Evolutionary conservation across 768 basidiomycete genomes (phyloP).

Genomic region (Collybia sordida): DNA sequence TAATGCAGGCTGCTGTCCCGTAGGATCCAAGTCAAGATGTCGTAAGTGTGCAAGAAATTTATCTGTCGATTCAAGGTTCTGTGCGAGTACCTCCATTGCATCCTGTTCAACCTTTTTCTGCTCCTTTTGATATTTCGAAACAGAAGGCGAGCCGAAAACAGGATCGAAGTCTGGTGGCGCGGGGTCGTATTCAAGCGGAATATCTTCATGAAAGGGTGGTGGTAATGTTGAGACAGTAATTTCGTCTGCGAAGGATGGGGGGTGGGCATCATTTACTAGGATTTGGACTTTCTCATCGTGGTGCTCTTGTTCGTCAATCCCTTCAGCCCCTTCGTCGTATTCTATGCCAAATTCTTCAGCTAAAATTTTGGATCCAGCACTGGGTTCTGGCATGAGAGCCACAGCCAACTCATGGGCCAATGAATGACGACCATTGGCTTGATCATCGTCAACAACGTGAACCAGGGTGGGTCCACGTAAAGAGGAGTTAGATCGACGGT

Average conservation of each 20-base stretch:
- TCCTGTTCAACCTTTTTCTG: constrained; percentile 42
- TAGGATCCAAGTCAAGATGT: constrained; percentile 56
- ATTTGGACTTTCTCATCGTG: constrained; percentile 30
- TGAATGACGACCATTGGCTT: constrained; percentile 55
- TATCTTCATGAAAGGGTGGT: constrained; percentile 25
- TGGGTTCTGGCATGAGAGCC: constrained; percentile 87
- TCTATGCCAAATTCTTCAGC: constrained; percentile 91
- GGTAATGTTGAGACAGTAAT: constrained; percentile 27
- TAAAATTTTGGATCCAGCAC: constrained; percentile 69
- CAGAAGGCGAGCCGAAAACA: constrained; percentile 37
- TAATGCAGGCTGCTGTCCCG: constrained; percentile 43
- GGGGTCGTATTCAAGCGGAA: constrained; percentile 26
- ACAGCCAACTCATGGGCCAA: constrained; percentile 87
- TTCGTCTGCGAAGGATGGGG: constrained; percentile 45
- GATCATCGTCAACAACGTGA: constrained; percentile 39
- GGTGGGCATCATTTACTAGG: constrained; percentile 26
- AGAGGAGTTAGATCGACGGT: constrained; percentile 51
- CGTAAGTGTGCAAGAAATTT: constrained; percentile 74
- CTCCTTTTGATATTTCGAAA: constrained; percentile 26
- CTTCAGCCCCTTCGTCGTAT: constrained; percentile 85
- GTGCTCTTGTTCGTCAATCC: constrained; percentile 55
- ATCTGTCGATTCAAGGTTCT: constrained; percentile 76
- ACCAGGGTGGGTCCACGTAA: constrained; percentile 38
- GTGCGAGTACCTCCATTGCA: constrained; percentile 70
- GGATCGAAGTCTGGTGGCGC: constrained; percentile 40